phyloP scores from a whole-genome alignment of 345 rosid genomes.

The Aquilaria sinensis region DNA sequence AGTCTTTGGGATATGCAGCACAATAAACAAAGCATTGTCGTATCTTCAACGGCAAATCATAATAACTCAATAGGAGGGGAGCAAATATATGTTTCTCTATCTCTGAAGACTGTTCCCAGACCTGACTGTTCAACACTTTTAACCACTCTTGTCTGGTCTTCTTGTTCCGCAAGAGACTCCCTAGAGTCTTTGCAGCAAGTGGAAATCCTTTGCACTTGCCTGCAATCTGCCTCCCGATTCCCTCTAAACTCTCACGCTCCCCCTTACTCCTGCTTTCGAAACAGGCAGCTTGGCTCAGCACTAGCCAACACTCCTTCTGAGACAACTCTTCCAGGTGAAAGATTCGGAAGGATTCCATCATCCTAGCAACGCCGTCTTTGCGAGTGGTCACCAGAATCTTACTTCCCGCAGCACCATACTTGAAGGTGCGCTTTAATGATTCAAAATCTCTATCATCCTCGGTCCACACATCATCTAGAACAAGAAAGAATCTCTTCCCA shows the following conservation, averaged over 20 bases:
- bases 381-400: too few species aligned
- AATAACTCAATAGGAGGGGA: not conserved
- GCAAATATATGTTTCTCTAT: not conserved
- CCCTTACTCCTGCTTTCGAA: not conserved
- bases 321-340: too few species aligned
- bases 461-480: constrained; percentile 23
- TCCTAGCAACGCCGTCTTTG: too few species aligned
- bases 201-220: constrained; percentile 9
- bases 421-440: constrained; percentile 4
- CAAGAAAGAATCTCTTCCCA: constrained; percentile 19
- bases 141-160: not conserved
- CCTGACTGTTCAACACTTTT: not conserved
- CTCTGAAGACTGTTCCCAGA: not conserved
- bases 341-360: too few species aligned
- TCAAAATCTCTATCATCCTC: constrained; percentile 17
- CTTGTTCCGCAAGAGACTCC: not conserved
- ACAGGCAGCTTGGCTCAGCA: constrained; percentile 18
- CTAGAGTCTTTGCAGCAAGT: not conserved
- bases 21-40: not conserved
- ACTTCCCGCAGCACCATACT: constrained; percentile 6
- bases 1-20: not conserved
- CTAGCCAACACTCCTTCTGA: constrained; percentile 20
- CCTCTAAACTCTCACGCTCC: not conserved
- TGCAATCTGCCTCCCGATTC: constrained; percentile 16
- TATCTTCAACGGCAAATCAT: not conserved